Evolutionary conservation across 371 early-diverging fungal species (phyloP).

Genomic region (Saksenaea oblongispora): DNA sequence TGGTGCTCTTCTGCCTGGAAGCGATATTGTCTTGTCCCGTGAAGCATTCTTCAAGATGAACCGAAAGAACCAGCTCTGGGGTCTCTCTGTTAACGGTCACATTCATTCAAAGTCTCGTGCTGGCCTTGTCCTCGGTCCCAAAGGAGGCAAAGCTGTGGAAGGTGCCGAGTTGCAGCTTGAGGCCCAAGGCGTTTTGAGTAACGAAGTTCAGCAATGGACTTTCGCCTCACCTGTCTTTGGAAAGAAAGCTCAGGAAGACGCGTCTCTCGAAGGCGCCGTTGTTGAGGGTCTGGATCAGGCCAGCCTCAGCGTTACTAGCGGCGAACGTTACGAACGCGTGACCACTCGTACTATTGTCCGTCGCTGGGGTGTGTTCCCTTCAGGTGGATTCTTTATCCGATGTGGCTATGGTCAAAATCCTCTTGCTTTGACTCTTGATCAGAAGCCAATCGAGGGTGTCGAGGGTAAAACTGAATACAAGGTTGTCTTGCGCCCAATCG

Average conservation of each 20-base stretch:
- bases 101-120: constrained; percentile 38
- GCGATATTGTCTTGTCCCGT: constrained; percentile 40
- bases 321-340: constrained; percentile 35
- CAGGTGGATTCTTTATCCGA: constrained; percentile 41
- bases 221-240: constrained; percentile 41
- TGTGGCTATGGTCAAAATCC: constrained; percentile 26
- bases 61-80: constrained; percentile 50
- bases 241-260: constrained; percentile 11
- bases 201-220: constrained; percentile 40
- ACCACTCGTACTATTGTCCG: constrained; percentile 34
- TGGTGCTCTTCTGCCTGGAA: constrained; percentile 34
- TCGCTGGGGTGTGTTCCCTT: constrained; percentile 50
- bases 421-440: constrained; percentile 43
- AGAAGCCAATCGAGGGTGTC: constrained; percentile 12
- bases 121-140: constrained; percentile 33
- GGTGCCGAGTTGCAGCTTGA: constrained; percentile 28
- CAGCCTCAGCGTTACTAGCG: constrained; percentile 11
- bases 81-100: constrained; percentile 46
- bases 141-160: constrained; percentile 20
- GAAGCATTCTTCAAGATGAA: constrained; percentile 36
- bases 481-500: constrained; percentile 33
- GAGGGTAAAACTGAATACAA: constrained; percentile 25
- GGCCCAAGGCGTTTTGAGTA: constrained; percentile 27
- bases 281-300: constrained; percentile 26
- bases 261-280: background rate